These are phyloP conservation scores for Podaxis mareebaensis DNA, from an alignment of 768 basidiomycete genomes.

Conservation along the genomic window DNA sequence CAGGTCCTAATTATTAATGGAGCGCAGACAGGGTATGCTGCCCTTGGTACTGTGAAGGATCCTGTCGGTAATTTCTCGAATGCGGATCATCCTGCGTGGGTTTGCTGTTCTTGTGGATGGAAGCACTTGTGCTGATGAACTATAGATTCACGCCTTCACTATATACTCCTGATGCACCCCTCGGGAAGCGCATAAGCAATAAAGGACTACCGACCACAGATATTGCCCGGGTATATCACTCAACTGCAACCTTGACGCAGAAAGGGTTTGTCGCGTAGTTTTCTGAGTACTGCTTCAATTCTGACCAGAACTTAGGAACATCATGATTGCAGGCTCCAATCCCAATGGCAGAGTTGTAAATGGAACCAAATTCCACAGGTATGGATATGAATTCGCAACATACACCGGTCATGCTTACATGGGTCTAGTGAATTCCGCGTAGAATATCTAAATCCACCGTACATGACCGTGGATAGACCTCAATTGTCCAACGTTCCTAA, in stretches of 20 bases:
- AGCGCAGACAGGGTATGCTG: slow-evolving; percentile 42
- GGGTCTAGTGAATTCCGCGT: slow-evolving; percentile 38
- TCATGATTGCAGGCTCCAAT: slow-evolving; percentile 44
- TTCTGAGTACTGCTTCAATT: neutral
- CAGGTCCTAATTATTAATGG: slow-evolving; percentile 46
- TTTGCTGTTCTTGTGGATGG: neutral
- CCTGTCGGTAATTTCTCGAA: slow-evolving; percentile 28
- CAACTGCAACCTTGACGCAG: slow-evolving; percentile 54
- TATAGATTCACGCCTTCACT: slow-evolving; percentile 40
- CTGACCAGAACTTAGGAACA: slow-evolving; percentile 22
- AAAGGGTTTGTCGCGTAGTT: slow-evolving; percentile 39
- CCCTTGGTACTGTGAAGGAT: slow-evolving; percentile 34
- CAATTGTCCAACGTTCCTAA: slow-evolving; percentile 33
- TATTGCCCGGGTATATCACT: slow-evolving; percentile 64
- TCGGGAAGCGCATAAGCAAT: slow-evolving; percentile 48
- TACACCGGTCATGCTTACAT: neutral
- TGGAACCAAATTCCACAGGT: slow-evolving; percentile 29
- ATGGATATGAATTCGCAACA: neutral
- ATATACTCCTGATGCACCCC: slow-evolving; percentile 44
- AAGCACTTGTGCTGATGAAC: neutral
- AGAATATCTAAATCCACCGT: slow-evolving; percentile 44
- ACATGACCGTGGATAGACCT: slow-evolving; percentile 38
- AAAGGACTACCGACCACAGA: slow-evolving; percentile 41
- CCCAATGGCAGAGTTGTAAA: slow-evolving; percentile 37
- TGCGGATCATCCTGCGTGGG: slow-evolving; percentile 33